Conservation (phyloP, 2,329 filamentous ascomycete species). For the Trichoderma guizhouense region DNA sequence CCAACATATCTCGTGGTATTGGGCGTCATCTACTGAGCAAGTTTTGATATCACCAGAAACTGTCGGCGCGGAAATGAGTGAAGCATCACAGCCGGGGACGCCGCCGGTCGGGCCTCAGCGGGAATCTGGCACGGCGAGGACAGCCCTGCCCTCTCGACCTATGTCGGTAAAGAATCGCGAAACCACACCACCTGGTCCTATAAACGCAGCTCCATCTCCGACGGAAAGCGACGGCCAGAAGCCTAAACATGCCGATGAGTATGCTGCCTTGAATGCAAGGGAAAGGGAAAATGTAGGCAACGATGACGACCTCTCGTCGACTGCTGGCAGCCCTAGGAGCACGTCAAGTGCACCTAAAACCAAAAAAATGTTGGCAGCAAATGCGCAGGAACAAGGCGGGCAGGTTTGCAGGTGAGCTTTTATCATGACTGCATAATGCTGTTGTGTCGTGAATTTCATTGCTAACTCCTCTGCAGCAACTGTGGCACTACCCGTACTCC, state of each 20-base stretch:
- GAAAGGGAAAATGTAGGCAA: conserved; percentile 27
- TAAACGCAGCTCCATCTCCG: conserved; percentile 26
- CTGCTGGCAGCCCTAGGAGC: conserved; percentile 30
- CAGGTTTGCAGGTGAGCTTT: conserved; percentile 67
- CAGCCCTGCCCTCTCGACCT: conserved; percentile 38
- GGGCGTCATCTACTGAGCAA: background rate
- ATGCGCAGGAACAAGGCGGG: conserved; percentile 44
- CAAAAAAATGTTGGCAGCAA: conserved; percentile 20
- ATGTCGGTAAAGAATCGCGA: conserved; percentile 34
- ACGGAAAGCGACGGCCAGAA: conserved; percentile 25
- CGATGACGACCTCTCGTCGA: conserved; percentile 25
- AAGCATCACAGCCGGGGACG: conserved; percentile 27
- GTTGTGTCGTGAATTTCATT: background rate
- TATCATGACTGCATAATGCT: background rate
- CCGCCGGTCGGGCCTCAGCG: conserved; percentile 29
- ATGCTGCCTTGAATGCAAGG: conserved; percentile 27
- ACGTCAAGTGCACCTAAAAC: conserved; percentile 18
- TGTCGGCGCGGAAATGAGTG: conserved; percentile 31
- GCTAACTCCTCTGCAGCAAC: conserved; percentile 59
- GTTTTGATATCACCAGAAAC: background rate
- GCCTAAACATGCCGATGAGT: conserved; percentile 24
- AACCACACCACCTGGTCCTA: conserved; percentile 18
- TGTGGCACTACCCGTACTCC: conserved; percentile 92
- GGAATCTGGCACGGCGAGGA: conserved; percentile 32
- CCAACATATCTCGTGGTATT: conserved; percentile 6